These are phyloP conservation scores for Saturnispora diversa DNA, from an alignment of 805 yeast genomes.

Conservation along the genomic window DNA sequence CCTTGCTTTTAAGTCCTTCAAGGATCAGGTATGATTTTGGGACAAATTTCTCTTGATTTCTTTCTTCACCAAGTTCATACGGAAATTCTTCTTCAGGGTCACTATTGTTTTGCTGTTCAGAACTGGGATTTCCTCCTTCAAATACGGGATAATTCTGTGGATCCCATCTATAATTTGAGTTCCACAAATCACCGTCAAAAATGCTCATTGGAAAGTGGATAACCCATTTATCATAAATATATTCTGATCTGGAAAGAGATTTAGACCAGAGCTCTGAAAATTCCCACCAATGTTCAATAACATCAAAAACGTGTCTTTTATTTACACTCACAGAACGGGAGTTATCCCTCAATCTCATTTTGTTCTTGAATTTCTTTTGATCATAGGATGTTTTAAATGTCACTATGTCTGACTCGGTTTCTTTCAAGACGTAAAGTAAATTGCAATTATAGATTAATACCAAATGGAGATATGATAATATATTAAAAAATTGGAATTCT, in stretches of 20 bases:
- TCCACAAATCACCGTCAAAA: conserved; percentile 4
- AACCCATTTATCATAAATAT: conserved; percentile 33
- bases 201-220: conserved; percentile 27
- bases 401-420: conserved; percentile 18
- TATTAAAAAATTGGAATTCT: conserved; percentile 16
- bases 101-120: too few relatives aligned
- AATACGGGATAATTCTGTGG: background rate
- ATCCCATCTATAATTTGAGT: background rate
- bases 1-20: conserved; percentile 7
- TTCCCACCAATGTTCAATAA: conserved; percentile 19
- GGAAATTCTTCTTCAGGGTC: too few relatives aligned
- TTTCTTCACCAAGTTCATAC: too few relatives aligned
- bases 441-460: conserved; percentile 21
- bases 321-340: conserved; percentile 17
- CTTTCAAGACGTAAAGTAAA: conserved; percentile 20
- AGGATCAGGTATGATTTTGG: conserved; percentile 14
- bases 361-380: conserved; percentile 19
- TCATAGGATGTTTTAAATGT: conserved; percentile 19
- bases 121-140: background rate
- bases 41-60: conserved; percentile 3
- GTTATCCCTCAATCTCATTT: conserved; percentile 16
- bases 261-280: conserved; percentile 25
- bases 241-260: conserved; percentile 32
- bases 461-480: conserved; percentile 16
- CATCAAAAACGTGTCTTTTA: conserved; percentile 19